Percentiles rank a stretch among this genome's conserved stretches.
Conservation (phyloP, 345 rosid species). For the Populus tremula region DNA sequence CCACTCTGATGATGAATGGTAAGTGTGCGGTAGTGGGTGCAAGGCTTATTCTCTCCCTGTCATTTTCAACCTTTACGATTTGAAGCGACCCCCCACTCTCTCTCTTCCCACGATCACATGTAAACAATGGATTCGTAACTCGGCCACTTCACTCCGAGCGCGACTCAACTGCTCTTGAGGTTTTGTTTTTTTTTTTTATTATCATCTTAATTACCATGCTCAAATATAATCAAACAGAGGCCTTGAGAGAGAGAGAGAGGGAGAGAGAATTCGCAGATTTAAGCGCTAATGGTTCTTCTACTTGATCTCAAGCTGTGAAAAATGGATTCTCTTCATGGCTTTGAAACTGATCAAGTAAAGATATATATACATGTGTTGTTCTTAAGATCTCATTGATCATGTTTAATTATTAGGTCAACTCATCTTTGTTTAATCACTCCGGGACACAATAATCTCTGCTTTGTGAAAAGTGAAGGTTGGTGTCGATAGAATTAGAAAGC, state of each 20-base stretch:
- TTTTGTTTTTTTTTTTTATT: no score
- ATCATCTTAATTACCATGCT: no score
- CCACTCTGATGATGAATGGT: constrained; percentile 24
- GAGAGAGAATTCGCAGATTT: no score
- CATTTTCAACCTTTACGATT: constrained; percentile 57
- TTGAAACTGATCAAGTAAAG: background rate
- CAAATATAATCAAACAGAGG: no score
- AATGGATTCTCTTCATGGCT: background rate
- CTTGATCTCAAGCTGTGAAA: background rate
- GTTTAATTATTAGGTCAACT: constrained; percentile 1
- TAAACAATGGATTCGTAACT: no score
- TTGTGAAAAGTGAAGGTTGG: background rate
- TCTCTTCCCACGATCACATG: background rate
- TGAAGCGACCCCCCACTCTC: constrained; percentile 21
- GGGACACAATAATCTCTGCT: background rate
- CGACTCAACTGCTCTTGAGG: no score
- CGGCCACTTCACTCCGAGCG: no score
- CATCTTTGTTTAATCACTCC: background rate
- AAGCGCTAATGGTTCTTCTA: background rate
- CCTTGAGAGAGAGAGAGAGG: no score
- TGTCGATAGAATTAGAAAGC: background rate
- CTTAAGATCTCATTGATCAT: background rate
- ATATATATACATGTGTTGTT: background rate
- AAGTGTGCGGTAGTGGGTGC: constrained; percentile 54
- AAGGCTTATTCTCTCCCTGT: constrained; percentile 33